These are phyloP conservation scores for Chrysochromulina tobinii DNA, from an alignment of 78 protist genomes.

Conservation along the genomic window DNA sequence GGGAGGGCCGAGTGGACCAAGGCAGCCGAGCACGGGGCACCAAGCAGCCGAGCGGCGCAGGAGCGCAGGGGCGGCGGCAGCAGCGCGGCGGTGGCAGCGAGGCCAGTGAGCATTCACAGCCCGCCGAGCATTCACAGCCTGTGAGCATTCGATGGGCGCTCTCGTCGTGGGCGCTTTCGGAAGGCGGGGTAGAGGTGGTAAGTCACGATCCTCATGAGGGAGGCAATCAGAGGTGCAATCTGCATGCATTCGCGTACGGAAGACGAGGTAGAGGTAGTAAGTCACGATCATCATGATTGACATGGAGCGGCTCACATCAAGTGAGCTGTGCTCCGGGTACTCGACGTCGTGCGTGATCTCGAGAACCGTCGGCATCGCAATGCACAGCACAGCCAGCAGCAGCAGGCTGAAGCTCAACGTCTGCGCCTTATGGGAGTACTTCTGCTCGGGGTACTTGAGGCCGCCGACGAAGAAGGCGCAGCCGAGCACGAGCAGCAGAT, in stretches of 20 bases:
- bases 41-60: too few relatives aligned
- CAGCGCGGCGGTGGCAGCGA: too few relatives aligned
- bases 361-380: constrained; percentile 33
- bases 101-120: too few relatives aligned
- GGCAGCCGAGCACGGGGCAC: too few relatives aligned
- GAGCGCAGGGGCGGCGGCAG: too few relatives aligned
- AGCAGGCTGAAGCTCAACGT: constrained; percentile 34
- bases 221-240: too few relatives aligned
- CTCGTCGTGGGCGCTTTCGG: not conserved
- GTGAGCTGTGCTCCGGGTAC: not conserved
- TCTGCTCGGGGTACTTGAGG: not conserved
- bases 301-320: not conserved
- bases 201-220: not conserved
- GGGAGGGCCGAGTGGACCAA: too few relatives aligned
- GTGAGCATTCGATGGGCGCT: too few relatives aligned
- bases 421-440: not conserved
- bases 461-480: constrained; percentile 53
- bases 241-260: not conserved
- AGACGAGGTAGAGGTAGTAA: not conserved
- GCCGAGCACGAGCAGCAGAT: constrained; percentile 63
- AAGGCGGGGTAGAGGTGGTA: not conserved
- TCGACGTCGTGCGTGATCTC: not conserved
- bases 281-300: not conserved
- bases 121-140: too few relatives aligned
- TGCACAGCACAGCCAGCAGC: not conserved